Evolutionary conservation across 257 asterid species (phyloP), one percentile per base, ranked within the genome.

Genomic region (Plantago elongata): DNA sequence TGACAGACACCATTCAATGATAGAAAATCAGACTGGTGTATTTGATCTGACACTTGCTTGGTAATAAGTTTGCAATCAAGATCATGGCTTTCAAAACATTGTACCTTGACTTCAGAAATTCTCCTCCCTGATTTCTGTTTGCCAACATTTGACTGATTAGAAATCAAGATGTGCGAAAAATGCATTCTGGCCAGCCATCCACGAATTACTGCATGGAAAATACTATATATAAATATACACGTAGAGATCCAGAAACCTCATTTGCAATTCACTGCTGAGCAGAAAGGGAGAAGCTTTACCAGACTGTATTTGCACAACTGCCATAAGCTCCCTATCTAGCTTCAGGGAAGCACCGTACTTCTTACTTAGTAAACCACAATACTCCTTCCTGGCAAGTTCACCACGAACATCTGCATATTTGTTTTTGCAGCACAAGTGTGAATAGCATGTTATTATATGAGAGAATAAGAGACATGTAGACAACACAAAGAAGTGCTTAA

Each of bases 231-330:
- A 22, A 1, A 2, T 22, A 34, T 34, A 34, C 40, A 56, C 38
- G 22, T 40, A 50, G 54, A 45, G 43, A 60, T 66, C 22, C 55
- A 5, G 38, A 16, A 59, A 57, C 45, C 56, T 47, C 40, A 22
- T 54, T 49, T 47, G 63, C 45, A 12, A 51, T 68, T 65, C 65
- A 60, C 42, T 13, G 47, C 65, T 45, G 51, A 10, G 22, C 68
- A 34, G 18, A 50, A 34, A 29, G 70, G 58, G 66, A 61, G 63
- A 68, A 47, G 30, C 15, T 58, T 70, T 79, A 88, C 98, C 86
- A 50, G 98, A 88, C 69, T 91, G 98, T 86, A 91, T 79, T 38
- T 78, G 92, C 61, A 88, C 82, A 56, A 69, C 80, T 61, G 96
- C 84, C 66, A 42, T 50, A 44, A 72, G 69, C 60, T 79, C 78